Evolutionary conservation across 2,329 filamentous ascomycete species (phyloP), one percentile per base, ranked within the genome.

Genomic region (Fusarium sp.): DNA sequence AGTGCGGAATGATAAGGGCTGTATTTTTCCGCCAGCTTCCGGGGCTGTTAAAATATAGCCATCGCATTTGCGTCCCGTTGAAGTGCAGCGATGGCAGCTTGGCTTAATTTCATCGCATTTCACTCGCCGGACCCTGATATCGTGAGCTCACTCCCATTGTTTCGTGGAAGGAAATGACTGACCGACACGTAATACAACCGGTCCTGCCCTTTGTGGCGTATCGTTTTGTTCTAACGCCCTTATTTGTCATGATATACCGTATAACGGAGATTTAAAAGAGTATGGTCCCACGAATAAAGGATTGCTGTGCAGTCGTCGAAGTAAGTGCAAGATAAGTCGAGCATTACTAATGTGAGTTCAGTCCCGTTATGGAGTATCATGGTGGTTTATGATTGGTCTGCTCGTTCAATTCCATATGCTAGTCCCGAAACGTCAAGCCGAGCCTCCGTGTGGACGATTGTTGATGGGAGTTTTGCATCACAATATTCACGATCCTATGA

Each of bases 181-280:
- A 55, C 55, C 48, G 49, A 23, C 55, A 57, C 4, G 55, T 57
- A 4, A 55, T 28, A 7, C 48, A 57, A 0, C 55, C 55, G 5
- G 48, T 37, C 3, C 20, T 54, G 0, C 16, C 10, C 23, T 57
- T 57, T 0, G 16, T 13, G 3, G 16, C 12, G 12, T 43, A 43
- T 26, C 9, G 35, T 15, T 15, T 57, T 38, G 23, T 57, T 0
- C 55, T 23, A 1, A 15, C 0, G 1, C 1, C 18, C 0, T 23
- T 13, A 2, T 5, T n/a, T 3, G 23, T 21, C 55, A 42, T 54
- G 3, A 7, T 35, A n/a, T 15, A 15, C n/a, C n/a, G 23, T n/a
- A 6, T 1, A 1, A 12, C 6, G 9, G 3, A 23, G 11, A 10
- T 5, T 1, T 8, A 13, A 8, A 3, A 2, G 16, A 15, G 15